Base-by-base conservation (phyloP, 148 eudicot genomes). In the Drosera capensis region DNA sequence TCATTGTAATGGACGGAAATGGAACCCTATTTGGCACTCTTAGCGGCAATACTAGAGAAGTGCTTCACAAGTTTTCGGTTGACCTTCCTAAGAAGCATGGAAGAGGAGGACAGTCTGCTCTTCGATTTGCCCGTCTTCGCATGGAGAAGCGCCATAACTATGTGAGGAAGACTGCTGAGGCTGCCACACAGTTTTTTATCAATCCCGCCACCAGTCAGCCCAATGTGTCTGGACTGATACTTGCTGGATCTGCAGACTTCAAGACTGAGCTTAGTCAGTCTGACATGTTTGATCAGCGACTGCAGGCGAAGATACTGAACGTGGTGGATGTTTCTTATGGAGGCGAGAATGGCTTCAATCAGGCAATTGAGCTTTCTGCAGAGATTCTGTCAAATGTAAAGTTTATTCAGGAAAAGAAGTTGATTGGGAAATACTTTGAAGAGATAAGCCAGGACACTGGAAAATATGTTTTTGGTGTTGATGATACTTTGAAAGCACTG, bases 61-160 rank as follows among this genome's bases (percentile, higher is more conserved):
- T 51, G 13, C 55, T 51, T 38, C 55, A 51, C 21, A 51, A 51
- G 26, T 51, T 51, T 21, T 51, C 55, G 9, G 55, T 51, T 3
- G 55, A 51, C 30, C 55, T 51, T 22, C 55, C 55, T 12, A 51
- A 51, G 46, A 51, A 51, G 45, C 55, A 51, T 20, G 55, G 55
- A 51, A 40, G 55, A 24, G 55, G 55, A 51, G 55, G 55, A 25
- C 55, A 51, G 17, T 51, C 55, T 38, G 55, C 55, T 24, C 14
- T 51, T 20, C 55, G 55, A 38, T 51, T 51, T 38, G 55, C 55
- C 40, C 55, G 55, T 51, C 55, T 51, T 39, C 42, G 55, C 21
- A 51, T 51, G 55, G 55, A 51, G 45, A 51, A 51, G 45, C 55
- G 55, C 21, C 55, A 51, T 25, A 51, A 51, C 43, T 51, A 51